Evolutionary conservation across 2,329 filamentous ascomycete species (phyloP).

Genomic region (Colletotrichum sp.): DNA sequence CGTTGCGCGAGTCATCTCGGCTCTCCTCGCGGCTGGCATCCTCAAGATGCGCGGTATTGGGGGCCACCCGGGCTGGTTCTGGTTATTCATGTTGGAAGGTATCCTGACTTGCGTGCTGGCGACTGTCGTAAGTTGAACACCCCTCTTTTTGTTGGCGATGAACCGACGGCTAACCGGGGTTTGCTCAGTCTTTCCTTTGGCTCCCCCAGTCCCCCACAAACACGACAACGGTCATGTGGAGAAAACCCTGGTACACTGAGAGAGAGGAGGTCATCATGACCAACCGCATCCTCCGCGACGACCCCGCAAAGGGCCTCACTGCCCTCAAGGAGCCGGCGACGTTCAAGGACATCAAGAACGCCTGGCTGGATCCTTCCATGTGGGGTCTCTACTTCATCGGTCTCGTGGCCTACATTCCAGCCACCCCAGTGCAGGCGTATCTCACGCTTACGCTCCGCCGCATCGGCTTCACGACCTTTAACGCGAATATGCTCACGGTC

Average conservation of each 20-base stretch:
- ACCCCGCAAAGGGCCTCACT: constrained; percentile 57
- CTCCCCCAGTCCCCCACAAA: constrained; percentile 35
- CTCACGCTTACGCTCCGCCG: constrained; percentile 29
- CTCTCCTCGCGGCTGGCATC: constrained; percentile 49
- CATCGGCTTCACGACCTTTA: constrained; percentile 43
- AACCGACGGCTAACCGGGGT: constrained; percentile 17
- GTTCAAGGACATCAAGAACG: constrained; percentile 45
- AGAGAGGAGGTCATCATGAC: constrained; percentile 63
- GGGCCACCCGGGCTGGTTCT: constrained; percentile 60
- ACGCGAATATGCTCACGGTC: constrained; percentile 45
- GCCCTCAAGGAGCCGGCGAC: constrained; percentile 47
- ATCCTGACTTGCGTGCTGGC: constrained; percentile 58
- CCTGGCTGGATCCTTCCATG: constrained; percentile 51
- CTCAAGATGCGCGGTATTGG: constrained; percentile 54
- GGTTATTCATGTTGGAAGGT: constrained; percentile 51
- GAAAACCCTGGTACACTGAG: constrained; percentile 61
- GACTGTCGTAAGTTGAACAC: constrained; percentile 32
- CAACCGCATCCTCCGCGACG: constrained; percentile 59
- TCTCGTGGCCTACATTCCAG: constrained; percentile 41
- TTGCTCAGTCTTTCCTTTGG: constrained; percentile 42
- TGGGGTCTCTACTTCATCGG: constrained; percentile 57
- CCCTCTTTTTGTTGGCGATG: not conserved
- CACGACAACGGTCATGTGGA: constrained; percentile 52
- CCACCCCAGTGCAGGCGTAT: constrained; percentile 27
- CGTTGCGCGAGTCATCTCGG: constrained; percentile 48